Evolutionary conservation across 306 rosid genomes (phyloP).

Genomic region (Cercis canadensis): DNA sequence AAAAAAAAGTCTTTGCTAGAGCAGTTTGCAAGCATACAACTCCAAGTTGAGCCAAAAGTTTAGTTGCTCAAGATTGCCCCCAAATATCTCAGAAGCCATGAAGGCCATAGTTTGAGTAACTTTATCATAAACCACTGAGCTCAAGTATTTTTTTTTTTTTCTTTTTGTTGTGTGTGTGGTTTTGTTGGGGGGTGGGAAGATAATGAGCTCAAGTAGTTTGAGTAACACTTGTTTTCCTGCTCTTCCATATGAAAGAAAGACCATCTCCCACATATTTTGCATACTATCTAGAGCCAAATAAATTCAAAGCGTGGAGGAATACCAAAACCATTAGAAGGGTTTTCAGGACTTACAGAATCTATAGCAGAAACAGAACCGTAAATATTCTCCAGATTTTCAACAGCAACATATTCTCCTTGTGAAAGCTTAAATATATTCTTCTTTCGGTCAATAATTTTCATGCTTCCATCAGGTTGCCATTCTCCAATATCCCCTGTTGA

Average conservation of each 20-base stretch:
- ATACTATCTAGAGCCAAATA: constrained; percentile 7
- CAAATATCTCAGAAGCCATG: constrained; percentile 2
- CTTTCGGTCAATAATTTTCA: constrained; percentile 94
- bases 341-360: constrained; percentile 69
- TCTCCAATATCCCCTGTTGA: constrained; percentile 92
- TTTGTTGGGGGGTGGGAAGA: too few relatives aligned
- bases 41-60: constrained; percentile 5
- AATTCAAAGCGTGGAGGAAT: constrained; percentile 18
- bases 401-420: constrained; percentile 99
- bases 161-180: too few relatives aligned
- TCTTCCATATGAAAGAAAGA: not conserved
- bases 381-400: constrained; percentile 92
- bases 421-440: constrained; percentile 99
- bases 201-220: not conserved
- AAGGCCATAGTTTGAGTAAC: constrained; percentile 1
- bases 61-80: constrained; percentile 16
- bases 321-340: constrained; percentile 24
- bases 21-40: not conserved
- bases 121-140: constrained; percentile 17
- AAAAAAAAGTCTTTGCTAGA: not conserved
- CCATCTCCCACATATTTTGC: constrained; percentile 24
- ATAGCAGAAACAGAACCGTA: constrained; percentile 68
- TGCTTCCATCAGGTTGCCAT: constrained; percentile 95
- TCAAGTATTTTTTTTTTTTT: not conserved
- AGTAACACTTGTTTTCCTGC: constrained; percentile 15